Evolutionary conservation across 352 stramenopile species (phyloP), one percentile per base, ranked within the genome.

Genomic region (Phytophthora pisi): DNA sequence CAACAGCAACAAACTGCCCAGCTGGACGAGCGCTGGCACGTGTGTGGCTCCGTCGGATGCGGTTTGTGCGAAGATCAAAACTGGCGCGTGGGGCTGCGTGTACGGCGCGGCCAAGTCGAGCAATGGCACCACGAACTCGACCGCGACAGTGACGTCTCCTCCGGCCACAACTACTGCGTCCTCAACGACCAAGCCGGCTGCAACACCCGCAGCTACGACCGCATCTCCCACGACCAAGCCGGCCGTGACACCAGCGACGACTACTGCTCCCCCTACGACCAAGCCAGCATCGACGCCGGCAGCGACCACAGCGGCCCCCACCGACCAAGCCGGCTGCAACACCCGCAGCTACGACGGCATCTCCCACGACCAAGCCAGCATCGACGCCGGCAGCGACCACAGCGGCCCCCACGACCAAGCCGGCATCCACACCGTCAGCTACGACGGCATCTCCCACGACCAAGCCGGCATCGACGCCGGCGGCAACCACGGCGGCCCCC

Each of bases 61-160:
- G 0, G 51, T 60, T 26, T 88, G 77, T 46, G 47, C 66, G n/a
- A 83, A 79, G 68, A 84, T 88, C 64, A 72, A 80, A 54, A 85
- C 75, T 10, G 81, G 81, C 34, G 81, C 77, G 3, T 86, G 74
- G 78, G 81, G 81, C 4, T 89, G 81, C 52, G 74, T 84, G 28
- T n/a, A n/a, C n/a, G n/a, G 50, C 7, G 24, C 16, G 8, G 2
- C 26, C 3, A 56, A 56, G 50, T 10, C 50, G 30, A 46, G 30
- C 8, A 57, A 57, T 18, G 9, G 16, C 4, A 57, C 51, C 3
- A 4, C 51, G 13, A 57, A 57, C 57, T 46, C 31, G 10, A 5
- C 69, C 9, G 24, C 62, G 11, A 74, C 67, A 8, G 61, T 68
- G 15, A 71, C 61, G 20, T 45, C 70, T 2, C 60, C 51, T 13